A percentile compares a stretch with the other conserved stretches of the same genome.
phyloP scores from a whole-genome alignment of 441 rosid species.

The Syzygium malaccense region DNA sequence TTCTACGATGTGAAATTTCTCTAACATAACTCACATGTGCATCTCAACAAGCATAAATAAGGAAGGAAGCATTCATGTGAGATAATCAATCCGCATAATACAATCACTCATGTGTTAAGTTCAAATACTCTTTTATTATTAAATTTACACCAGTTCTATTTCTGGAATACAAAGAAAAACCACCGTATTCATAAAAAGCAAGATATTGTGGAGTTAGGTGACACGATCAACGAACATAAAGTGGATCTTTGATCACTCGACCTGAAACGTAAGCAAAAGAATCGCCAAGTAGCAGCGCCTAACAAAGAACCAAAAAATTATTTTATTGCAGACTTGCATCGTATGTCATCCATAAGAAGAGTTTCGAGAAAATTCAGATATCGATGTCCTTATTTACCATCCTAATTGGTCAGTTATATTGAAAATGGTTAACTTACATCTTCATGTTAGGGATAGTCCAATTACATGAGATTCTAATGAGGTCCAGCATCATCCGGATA shows the following conservation, averaged over 20 bases:
- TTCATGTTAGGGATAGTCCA: too few species aligned
- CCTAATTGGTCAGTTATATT: background rate
- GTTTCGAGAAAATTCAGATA: background rate
- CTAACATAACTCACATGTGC: too few species aligned
- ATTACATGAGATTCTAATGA: too few species aligned
- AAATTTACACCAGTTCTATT: background rate
- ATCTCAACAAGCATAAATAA: too few species aligned
- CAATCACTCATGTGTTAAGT: too few species aligned
- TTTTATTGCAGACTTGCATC: background rate
- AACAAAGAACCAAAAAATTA: background rate
- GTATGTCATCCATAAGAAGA: background rate
- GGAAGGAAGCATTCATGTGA: too few species aligned
- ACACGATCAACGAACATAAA: background rate
- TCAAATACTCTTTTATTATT: background rate
- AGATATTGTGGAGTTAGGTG: background rate
- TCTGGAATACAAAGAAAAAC: background rate
- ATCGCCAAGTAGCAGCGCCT: background rate
- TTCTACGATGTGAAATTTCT: too few species aligned
- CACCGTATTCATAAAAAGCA: background rate
- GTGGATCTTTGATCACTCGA: too few species aligned
- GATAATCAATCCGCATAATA: too few species aligned
- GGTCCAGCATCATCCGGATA: background rate
- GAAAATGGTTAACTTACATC: background rate
- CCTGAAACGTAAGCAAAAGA: background rate
- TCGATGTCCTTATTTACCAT: background rate